Evolutionary conservation across 495 filamentous ascomycete species (phyloP), one percentile per base, ranked within the genome.

Genomic region (Lepraria neglecta): DNA sequence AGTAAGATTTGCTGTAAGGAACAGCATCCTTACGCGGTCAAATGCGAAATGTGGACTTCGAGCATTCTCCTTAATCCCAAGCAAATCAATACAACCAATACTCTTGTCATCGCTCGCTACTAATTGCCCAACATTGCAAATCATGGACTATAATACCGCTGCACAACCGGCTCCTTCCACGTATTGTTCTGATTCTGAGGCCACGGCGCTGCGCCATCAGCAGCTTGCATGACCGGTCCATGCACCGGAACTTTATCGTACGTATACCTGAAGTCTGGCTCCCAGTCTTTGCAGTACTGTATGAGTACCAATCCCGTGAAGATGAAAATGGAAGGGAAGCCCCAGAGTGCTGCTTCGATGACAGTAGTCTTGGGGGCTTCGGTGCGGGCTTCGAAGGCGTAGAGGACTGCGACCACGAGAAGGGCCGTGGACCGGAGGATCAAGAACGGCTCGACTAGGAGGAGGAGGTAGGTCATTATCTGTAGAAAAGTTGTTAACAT

Each of bases 251-350:
- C 35, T 10, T 21, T 15, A 14, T 19, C 6, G 9, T 54, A 19
- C 21, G n/a, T 33, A n/a, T 54, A 54, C 35, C 51, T 33, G n/a
- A 44, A 44, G 28, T 58, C 55, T 31, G 43, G n/a, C 55, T 43
- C 31, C 55, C 38, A 58, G 21, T 58, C 55, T 46, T 12, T 58
- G 11, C 28, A 19, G 17, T 58, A 44, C 17, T 45, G 55, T 9
- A 58, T 58, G 21, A 58, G 55, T 21, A 58, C 55, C 14, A 58
- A 33, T 17, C 55, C 55, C 7, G 43, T 43, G 38, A 44, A 58
- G 40, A 58, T 30, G 2, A 14, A 30, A 31, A 58, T 4, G 55
- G 38, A 58, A 19, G 40, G 40, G 14, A 58, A 5, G 33, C 10
- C 38, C 38, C 38, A 58, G 15, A 58, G 55, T 33, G 43, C 55